Percentiles rank a stretch among this genome's conserved stretches.
These are phyloP conservation scores for Fusarium sp. DNA, from an alignment of 2,329 filamentous ascomycete species.

Conservation along the genomic window DNA sequence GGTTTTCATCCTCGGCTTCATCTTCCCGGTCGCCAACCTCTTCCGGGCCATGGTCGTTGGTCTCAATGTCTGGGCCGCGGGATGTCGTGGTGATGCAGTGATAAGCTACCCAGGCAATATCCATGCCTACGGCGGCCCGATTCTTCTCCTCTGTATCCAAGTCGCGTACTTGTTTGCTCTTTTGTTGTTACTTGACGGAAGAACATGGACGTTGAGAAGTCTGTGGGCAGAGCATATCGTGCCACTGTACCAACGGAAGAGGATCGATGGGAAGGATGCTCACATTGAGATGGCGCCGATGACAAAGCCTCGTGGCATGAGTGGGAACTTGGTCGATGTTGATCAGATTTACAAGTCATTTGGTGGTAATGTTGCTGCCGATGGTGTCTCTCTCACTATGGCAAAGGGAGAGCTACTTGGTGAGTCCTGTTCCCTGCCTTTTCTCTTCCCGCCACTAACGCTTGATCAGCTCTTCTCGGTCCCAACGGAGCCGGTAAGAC, in stretches of 20 bases:
- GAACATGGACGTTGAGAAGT: neutral
- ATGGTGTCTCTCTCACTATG: neutral
- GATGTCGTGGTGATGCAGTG: neutral
- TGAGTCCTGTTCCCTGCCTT: neutral
- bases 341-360: neutral
- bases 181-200: neutral
- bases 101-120: neutral
- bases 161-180: neutral
- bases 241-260: neutral
- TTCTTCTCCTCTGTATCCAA: neutral
- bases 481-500: conserved; percentile 22
- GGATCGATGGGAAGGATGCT: fast-evolving
- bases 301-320: neutral
- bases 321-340: neutral
- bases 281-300: neutral
- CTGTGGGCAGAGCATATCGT: neutral
- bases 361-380: neutral
- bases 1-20: neutral
- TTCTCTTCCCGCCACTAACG: neutral
- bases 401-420: neutral
- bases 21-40: neutral
- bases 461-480: neutral
- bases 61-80: neutral
- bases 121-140: neutral
- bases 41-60: neutral